These are phyloP conservation scores for Blastobotrys capitulatus DNA, from an alignment of 1,139 yeast species.

Conservation along the genomic window DNA sequence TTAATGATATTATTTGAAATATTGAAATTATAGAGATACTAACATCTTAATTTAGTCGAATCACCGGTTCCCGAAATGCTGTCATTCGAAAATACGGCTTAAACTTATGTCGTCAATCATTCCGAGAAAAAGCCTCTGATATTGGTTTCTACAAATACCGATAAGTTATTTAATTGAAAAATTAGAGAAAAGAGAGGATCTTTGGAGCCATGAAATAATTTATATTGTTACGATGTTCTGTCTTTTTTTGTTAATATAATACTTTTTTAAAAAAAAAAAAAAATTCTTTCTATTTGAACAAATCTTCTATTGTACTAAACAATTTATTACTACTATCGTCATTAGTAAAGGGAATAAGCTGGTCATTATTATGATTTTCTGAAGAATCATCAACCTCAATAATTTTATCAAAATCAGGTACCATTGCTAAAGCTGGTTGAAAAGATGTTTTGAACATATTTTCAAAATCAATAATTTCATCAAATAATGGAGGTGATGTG, in stretches of 20 bases:
- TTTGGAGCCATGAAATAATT: not conserved
- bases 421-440: not conserved
- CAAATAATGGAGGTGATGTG: slow-evolving; percentile 4
- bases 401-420: not conserved
- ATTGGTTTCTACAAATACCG: slow-evolving; percentile 99
- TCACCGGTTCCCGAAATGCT: slow-evolving; percentile 98
- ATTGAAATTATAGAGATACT: slow-evolving; percentile 1
- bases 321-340: not conserved
- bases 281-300: slow-evolving; percentile 1
- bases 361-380: not conserved
- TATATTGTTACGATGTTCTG: not conserved
- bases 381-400: not conserved
- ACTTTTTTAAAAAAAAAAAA: slow-evolving; percentile 3
- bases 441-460: slow-evolving; percentile 2
- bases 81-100: slow-evolving; percentile 99
- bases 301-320: slow-evolving; percentile 6
- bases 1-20: not conserved
- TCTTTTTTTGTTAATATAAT: slow-evolving; percentile 1
- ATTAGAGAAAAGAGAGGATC: not conserved
- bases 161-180: slow-evolving; percentile 40
- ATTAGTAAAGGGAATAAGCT: not conserved
- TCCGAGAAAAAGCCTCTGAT: slow-evolving; percentile 99
- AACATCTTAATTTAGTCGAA: slow-evolving; percentile 52
- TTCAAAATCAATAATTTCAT: slow-evolving; percentile 4
- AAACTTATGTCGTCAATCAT: slow-evolving; percentile 99